Conservation (phyloP, 2,329 filamentous ascomycete genomes). For the Sporothrix curviconia region DNA sequence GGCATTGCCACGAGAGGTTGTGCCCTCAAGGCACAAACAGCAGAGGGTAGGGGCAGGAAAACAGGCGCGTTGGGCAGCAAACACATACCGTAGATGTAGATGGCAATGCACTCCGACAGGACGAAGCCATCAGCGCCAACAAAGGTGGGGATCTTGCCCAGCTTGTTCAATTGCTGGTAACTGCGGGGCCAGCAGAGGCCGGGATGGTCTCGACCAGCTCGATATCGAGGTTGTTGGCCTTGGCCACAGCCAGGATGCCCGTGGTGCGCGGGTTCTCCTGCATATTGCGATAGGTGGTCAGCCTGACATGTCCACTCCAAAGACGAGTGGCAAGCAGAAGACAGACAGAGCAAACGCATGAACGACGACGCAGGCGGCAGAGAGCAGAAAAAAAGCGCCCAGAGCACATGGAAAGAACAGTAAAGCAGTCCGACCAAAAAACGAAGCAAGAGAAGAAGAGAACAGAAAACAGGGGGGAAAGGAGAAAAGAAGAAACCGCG, state of each 20-base stretch:
- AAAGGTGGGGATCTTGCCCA: constrained; percentile 90
- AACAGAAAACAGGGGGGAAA: neutral
- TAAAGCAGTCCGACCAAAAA: too few species aligned
- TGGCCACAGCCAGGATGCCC: constrained; percentile 85
- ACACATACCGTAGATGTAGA: constrained; percentile 95
- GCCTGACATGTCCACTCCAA: constrained; percentile 8
- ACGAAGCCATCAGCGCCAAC: constrained; percentile 85
- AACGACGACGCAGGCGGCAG: neutral
- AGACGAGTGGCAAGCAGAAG: constrained; percentile 13
- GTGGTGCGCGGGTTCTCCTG: constrained; percentile 87
- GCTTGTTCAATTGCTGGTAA: constrained; percentile 78
- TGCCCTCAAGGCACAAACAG: neutral
- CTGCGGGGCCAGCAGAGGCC: constrained; percentile 60
- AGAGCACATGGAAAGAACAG: too few species aligned
- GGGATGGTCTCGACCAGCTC: constrained; percentile 71
- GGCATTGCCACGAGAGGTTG: neutral
- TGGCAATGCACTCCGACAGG: constrained; percentile 85
- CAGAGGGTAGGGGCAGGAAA: neutral
- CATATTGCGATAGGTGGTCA: constrained; percentile 17
- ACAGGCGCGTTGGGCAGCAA: constrained; percentile 14
- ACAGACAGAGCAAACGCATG: constrained; percentile 9
- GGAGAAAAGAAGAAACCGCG: neutral
- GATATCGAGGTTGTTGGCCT: constrained; percentile 92
- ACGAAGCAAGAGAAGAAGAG: neutral
- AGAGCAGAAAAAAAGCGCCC: neutral